Evolutionary conservation across 495 filamentous ascomycete species (phyloP), one percentile per base, ranked within the genome.

Genomic region (Podospora sp.): DNA sequence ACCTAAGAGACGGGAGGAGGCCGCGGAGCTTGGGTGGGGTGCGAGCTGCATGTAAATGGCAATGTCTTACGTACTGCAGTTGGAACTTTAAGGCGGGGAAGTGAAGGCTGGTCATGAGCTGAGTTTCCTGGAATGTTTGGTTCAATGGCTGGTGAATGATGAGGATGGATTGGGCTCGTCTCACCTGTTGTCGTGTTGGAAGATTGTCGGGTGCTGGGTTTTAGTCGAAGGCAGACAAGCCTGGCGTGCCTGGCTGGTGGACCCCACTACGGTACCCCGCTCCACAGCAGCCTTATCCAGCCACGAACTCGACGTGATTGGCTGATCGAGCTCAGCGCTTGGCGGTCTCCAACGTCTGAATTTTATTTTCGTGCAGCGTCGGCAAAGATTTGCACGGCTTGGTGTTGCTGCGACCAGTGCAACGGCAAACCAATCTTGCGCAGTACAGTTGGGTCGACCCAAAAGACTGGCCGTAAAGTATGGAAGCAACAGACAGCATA

Each of bases 401-500:
- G n/a, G 46, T 21, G 61, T 50, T 29, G 21, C 29, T 51, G n/a
- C 36, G 40, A n/a, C 18, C 27, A 20, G 16, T 16, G 29, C 29
- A 25, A 0, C 21, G 1, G 50, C 50, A 36, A 27, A 52, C 35
- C 33, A 33, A 33, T 33, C 29, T 33, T 33, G 29, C 29, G 3
- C 29, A 33, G n/a, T 21, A 22, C 21, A 46, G 40, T 11, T 25
- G 3, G 6, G 3, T 60, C 36, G 36, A 53, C 57, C 16, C 24
- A 52, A 24, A 63, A 14, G 6, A 40, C 29, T 18, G 14, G 20
- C 50, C 52, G 57, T 22, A 27, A 68, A 70, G 52, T 69, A 86
- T 85, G 84, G 82, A 80, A 62, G 77, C 74, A 56, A 69, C 80
- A 65, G 73, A 71, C 64, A 85, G 84, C 70, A 80, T 77, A 6